Evolutionary conservation across 352 stramenopile species (phyloP).

Genomic region (Pythium diclinum): DNA sequence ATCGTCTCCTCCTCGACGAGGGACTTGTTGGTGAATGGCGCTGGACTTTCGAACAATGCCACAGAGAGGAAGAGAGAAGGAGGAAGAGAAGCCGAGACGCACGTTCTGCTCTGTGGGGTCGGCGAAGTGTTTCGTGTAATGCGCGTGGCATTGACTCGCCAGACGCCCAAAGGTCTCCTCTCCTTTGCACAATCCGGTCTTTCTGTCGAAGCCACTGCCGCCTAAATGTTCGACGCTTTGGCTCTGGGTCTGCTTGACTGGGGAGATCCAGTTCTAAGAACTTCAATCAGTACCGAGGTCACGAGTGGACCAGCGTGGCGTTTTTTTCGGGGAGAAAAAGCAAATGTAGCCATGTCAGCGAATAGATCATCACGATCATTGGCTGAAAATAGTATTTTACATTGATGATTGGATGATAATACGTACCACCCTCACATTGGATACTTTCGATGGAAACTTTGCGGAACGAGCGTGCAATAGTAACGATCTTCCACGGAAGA

Average conservation of each 20-base stretch:
- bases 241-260: not conserved
- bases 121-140: not conserved
- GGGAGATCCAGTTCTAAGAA: not conserved
- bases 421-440: not conserved
- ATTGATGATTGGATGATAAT: conserved; percentile 12
- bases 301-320: not conserved
- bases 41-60: not conserved
- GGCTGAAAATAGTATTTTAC: not conserved
- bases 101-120: not conserved
- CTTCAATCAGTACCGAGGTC: not conserved
- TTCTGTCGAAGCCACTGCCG: not conserved
- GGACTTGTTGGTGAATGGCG: not conserved
- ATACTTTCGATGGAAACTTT: conserved; percentile 23
- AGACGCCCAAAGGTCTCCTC: not conserved
- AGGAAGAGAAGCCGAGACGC: not conserved
- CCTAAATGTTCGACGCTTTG: conserved; percentile 3
- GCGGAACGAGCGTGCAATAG: conserved; percentile 4
- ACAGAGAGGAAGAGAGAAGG: not conserved
- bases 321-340: not conserved
- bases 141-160: conserved; percentile 1
- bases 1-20: not conserved
- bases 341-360: conserved; percentile 18
- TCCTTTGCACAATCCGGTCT: conserved; percentile 5
- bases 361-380: conserved; percentile 12
- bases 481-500: conserved; percentile 20